These are phyloP conservation scores for Carallia pectinifolia DNA, from an alignment of 345 rosid genomes.

Conservation along the genomic window DNA sequence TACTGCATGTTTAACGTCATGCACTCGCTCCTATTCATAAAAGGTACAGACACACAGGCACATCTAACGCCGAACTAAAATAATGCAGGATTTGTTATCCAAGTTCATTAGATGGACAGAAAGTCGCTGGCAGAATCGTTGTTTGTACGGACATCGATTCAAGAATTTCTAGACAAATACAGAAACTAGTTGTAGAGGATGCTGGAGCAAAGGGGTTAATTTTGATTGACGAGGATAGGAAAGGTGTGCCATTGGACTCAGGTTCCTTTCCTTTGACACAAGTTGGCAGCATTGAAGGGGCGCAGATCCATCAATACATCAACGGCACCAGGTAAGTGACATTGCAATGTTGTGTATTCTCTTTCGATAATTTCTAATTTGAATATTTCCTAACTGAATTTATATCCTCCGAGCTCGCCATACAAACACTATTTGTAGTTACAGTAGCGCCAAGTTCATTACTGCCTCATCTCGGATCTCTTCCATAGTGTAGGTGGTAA, in stretches of 20 bases:
- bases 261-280: conserved; percentile 58
- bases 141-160: conserved; percentile 46
- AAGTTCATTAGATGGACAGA: conserved; percentile 57
- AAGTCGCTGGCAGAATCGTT: conserved; percentile 59
- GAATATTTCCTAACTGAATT: no score
- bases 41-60: no score
- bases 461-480: no score
- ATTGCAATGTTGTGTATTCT: neutral
- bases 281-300: conserved; percentile 44
- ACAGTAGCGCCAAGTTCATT: no score
- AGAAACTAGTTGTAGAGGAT: conserved; percentile 63
- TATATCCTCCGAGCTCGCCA: no score
- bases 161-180: conserved; percentile 32
- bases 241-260: conserved; percentile 53
- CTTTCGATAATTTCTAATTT: no score
- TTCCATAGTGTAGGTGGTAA: no score
- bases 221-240: conserved; percentile 38
- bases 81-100: conserved; percentile 61
- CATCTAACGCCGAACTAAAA: no score
- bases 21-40: no score
- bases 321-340: conserved; percentile 52
- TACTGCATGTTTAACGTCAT: no score
- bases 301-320: conserved; percentile 52
- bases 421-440: no score
- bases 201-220: conserved; percentile 62